A percentile compares a stretch with the other conserved stretches of the same genome.
Conservation (phyloP, 2,329 filamentous ascomycete genomes). For the Ilyonectria mors-panacis region DNA sequence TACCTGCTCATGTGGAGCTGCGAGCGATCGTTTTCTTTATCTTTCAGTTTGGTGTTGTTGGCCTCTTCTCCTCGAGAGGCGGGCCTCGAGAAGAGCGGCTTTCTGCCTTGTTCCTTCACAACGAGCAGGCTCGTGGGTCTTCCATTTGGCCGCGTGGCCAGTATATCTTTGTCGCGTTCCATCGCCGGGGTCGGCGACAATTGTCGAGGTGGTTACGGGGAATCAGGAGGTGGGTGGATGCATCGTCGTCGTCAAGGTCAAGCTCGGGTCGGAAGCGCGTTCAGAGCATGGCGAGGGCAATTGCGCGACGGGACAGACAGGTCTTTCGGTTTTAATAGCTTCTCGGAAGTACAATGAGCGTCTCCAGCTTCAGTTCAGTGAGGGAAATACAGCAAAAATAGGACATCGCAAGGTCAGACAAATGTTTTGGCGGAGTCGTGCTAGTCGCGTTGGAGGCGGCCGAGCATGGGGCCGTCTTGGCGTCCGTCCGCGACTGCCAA, state of each 20-base stretch:
- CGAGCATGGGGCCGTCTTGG: conserved; percentile 16
- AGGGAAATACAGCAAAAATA: conserved; percentile 14
- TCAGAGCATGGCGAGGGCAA: conserved; percentile 40
- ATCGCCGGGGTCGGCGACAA: conserved; percentile 34
- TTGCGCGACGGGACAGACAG: neutral
- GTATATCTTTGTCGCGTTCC: conserved; percentile 46
- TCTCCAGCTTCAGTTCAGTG: neutral
- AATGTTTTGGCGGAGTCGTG: conserved; percentile 28
- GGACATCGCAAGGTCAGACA: conserved; percentile 20
- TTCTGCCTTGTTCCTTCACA: conserved; percentile 59
- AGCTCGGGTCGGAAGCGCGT: conserved; percentile 29
- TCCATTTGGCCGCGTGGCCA: conserved; percentile 37
- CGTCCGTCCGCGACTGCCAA: conserved; percentile 4
- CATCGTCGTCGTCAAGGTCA: conserved; percentile 32
- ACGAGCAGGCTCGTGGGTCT: conserved; percentile 49
- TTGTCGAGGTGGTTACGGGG: conserved; percentile 23
- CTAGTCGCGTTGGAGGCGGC: conserved; percentile 21
- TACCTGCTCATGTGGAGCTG: conserved; percentile 32
- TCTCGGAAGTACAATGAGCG: conserved; percentile 12
- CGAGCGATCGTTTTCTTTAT: conserved; percentile 40
- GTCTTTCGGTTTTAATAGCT: neutral
- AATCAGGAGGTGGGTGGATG: conserved; percentile 34
- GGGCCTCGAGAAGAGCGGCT: conserved; percentile 56
- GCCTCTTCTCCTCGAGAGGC: conserved; percentile 41
- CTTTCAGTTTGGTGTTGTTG: conserved; percentile 30